Conservation (phyloP, 257 asterid species). For the Linderniella brevidens region DNA sequence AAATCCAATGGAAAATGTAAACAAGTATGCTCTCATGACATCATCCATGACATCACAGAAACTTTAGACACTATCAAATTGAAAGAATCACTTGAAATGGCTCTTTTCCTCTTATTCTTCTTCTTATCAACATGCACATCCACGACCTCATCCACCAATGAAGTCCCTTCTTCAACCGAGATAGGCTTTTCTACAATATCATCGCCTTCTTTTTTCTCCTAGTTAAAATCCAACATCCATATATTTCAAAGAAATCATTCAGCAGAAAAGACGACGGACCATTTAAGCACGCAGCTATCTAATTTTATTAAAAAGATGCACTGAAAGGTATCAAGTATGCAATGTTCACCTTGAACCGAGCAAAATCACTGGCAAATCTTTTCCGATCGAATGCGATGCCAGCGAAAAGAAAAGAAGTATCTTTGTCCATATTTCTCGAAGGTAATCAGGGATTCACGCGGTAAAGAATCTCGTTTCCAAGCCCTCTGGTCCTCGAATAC, state of each 20-base stretch:
- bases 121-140: slow-evolving; percentile 25
- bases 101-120: slow-evolving; percentile 59
- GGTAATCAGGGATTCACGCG: too few relatives aligned
- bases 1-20: slow-evolving; percentile 7
- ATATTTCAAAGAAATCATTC: not conserved
- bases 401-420: slow-evolving; percentile 53
- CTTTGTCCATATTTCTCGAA: slow-evolving; percentile 28
- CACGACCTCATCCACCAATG: slow-evolving; percentile 15
- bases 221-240: slow-evolving; percentile 7
- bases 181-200: slow-evolving; percentile 16
- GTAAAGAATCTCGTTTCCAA: too few relatives aligned
- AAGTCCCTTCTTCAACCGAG: slow-evolving; percentile 18
- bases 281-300: not conserved
- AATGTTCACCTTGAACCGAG: slow-evolving; percentile 44
- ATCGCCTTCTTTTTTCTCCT: slow-evolving; percentile 34
- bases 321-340: not conserved
- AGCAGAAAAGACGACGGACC: slow-evolving; percentile 7
- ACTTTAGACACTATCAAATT: not conserved
- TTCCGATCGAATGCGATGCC: slow-evolving; percentile 59
- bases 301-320: not conserved
- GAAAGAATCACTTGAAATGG: slow-evolving; percentile 21
- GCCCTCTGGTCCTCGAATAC: too few relatives aligned
- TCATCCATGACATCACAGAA: not conserved
- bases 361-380: slow-evolving; percentile 42
- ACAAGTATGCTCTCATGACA: slow-evolving; percentile 2